phyloP scores from a whole-genome alignment of 2,329 filamentous ascomycete genomes.

The Teratosphaeria viscida region DNA sequence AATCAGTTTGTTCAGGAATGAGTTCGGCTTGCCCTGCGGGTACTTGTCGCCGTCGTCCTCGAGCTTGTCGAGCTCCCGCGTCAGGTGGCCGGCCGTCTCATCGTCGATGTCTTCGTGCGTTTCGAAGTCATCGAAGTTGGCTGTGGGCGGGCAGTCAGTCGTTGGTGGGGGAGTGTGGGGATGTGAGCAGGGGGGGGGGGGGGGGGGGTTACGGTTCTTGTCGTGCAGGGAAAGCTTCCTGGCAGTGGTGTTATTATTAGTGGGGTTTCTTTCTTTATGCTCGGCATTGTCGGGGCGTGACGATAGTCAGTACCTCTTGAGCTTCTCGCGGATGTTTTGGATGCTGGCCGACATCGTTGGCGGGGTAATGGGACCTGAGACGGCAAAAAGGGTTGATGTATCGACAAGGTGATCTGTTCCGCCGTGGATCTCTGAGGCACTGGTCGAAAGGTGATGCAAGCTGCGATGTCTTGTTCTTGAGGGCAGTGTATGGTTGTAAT shows the following conservation, averaged over 20 bases:
- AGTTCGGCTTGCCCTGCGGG: conserved; percentile 23
- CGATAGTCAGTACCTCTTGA: conserved; percentile 12
- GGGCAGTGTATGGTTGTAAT: neutral
- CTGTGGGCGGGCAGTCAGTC: neutral
- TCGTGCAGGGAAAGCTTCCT: conserved; percentile 28
- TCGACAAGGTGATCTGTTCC: neutral
- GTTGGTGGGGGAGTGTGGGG: neutral
- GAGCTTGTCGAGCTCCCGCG: conserved; percentile 25
- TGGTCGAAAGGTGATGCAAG: neutral
- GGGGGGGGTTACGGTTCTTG: conserved; percentile 22
- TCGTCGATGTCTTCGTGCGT: conserved; percentile 27
- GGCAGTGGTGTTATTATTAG: neutral
- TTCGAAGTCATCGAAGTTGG: conserved; percentile 19
- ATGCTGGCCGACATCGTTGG: conserved; percentile 12
- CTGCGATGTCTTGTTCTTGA: neutral
- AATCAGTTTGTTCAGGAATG: conserved; percentile 28
- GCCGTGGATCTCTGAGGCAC: neutral
- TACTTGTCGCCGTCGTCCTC: conserved; percentile 19
- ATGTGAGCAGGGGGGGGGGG: neutral
- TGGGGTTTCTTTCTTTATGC: neutral
- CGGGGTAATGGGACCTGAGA: neutral
- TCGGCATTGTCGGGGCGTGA: no score
- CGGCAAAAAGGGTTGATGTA: neutral
- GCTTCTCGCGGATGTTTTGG: conserved; percentile 26
- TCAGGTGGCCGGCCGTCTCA: conserved; percentile 26